Evolutionary conservation across 176 grass and related monocot species (phyloP).

Genomic region (Triticum timopheevii): DNA sequence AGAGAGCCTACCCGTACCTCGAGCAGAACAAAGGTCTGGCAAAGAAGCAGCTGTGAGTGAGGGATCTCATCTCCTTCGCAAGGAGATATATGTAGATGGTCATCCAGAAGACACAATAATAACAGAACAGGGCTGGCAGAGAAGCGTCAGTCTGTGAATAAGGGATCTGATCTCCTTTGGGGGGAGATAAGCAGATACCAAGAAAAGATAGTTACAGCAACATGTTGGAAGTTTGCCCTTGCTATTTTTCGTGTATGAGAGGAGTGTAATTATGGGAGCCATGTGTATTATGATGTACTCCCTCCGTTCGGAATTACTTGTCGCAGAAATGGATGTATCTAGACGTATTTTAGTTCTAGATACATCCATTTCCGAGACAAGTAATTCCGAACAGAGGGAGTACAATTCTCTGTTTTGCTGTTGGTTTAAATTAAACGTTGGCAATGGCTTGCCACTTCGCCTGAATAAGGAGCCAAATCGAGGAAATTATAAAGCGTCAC

Average conservation of each 20-base stretch:
- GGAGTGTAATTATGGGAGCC: neutral
- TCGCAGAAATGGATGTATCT: too few species aligned
- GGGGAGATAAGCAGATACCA: neutral
- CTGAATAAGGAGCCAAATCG: neutral
- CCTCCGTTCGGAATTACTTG: too few species aligned
- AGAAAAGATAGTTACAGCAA: neutral
- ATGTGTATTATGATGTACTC: neutral
- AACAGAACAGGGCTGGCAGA: conserved; percentile 12
- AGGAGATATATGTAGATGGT: neutral
- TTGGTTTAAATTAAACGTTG: neutral
- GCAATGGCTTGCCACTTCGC: neutral
- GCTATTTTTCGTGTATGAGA: neutral
- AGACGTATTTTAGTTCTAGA: too few species aligned
- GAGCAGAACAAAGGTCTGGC: conserved; percentile 39
- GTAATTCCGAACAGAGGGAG: too few species aligned
- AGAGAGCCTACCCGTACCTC: conserved; percentile 50
- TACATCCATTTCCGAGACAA: too few species aligned
- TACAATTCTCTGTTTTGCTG: neutral
- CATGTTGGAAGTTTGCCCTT: neutral
- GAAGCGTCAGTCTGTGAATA: conserved; percentile 37
- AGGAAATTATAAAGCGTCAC: neutral
- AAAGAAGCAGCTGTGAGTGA: conserved; percentile 39
- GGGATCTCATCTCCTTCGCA: neutral
- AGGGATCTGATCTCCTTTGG: neutral
- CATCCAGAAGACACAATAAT: neutral